Base-by-base conservation (phyloP, 805 yeast species). In the Candida tibetensis region DNA sequence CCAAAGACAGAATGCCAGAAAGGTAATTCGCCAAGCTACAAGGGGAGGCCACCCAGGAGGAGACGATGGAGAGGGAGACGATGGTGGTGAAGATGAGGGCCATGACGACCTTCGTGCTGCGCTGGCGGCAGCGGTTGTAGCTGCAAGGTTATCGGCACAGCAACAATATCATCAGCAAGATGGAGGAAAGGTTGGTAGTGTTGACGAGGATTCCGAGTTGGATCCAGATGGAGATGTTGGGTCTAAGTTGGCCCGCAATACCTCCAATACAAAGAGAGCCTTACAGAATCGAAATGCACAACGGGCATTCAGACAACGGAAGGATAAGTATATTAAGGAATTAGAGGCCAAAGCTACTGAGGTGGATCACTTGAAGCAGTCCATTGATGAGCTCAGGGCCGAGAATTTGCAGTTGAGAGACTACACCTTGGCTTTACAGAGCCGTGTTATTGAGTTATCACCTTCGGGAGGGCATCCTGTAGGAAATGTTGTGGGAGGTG, bases 221-320 rank as follows among this genome's bases (percentile, higher is more conserved):
- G 35, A 27, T n/a, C 25, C 21, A 7, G 37, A 30, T 13, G 14
- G 16, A 10, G 38, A 38, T 14, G 35, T 18, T 1, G 36, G 36
- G 15, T 21, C 27, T 30, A 41, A 37, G 37, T 21, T 37, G 50
- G 60, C 71, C 29, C 60, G 76, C 39, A 72, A 74, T 13, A 64
- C 82, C 30, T 72, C 81, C 16, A 74, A 72, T 40, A 78, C 93
- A 28, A 87, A 86, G 60, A 78, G 97, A 46, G 96, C 96, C 1
- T 89, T 83, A 6, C 97, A 90, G 63, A 90, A 90, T 67, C 72
- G 97, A 54, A 81, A 79, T 44, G 96, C 97, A 4, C 97, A 90
- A 64, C 78, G 86, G 49, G 95, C 96, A 6, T 90, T 89, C 64
- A 76, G 97, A 55, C 81, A 80, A 56, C 74, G 96, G 44, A 82